These are phyloP conservation scores for Macrolepiota fuliginosa DNA, from an alignment of 768 basidiomycete genomes.

Conservation along the genomic window DNA sequence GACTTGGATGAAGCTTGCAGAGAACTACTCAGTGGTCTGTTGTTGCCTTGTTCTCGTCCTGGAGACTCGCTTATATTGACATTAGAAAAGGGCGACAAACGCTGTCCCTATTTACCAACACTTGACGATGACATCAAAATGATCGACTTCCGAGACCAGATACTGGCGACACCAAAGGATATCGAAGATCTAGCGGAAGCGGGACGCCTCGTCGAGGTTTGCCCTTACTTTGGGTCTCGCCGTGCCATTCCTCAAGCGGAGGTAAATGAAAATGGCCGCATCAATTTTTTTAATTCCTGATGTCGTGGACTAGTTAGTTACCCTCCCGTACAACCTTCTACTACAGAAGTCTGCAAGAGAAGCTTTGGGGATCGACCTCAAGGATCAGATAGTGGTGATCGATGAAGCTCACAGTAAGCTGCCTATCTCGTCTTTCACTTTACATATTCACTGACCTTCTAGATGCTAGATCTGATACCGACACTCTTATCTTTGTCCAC, in stretches of 20 bases:
- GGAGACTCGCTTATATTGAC: background rate
- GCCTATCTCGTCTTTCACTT: background rate
- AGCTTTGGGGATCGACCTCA: constrained; percentile 82
- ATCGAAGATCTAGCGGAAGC: constrained; percentile 86
- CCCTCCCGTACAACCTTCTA: constrained; percentile 90
- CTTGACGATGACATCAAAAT: constrained; percentile 66
- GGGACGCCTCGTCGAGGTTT: constrained; percentile 68
- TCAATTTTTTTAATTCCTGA: background rate
- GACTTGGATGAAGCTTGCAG: constrained; percentile 90
- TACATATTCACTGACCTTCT: background rate
- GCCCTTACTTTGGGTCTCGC: constrained; percentile 93
- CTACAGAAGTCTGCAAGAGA: constrained; percentile 82
- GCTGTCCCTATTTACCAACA: constrained; percentile 77
- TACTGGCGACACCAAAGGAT: constrained; percentile 85
- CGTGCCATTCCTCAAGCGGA: constrained; percentile 89
- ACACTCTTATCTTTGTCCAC: constrained; percentile 88
- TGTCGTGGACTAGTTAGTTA: constrained; percentile 60
- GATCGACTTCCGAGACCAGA: constrained; percentile 84
- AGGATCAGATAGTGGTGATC: constrained; percentile 82
- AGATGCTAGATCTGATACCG: constrained; percentile 72
- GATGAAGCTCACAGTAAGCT: constrained; percentile 95
- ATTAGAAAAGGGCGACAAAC: constrained; percentile 59
- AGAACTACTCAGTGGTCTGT: constrained; percentile 69
- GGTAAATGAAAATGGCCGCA: constrained; percentile 39
- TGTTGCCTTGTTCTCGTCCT: background rate